phyloP scores from a whole-genome alignment of 306 rosid species.

The Albizia julibrissin region DNA sequence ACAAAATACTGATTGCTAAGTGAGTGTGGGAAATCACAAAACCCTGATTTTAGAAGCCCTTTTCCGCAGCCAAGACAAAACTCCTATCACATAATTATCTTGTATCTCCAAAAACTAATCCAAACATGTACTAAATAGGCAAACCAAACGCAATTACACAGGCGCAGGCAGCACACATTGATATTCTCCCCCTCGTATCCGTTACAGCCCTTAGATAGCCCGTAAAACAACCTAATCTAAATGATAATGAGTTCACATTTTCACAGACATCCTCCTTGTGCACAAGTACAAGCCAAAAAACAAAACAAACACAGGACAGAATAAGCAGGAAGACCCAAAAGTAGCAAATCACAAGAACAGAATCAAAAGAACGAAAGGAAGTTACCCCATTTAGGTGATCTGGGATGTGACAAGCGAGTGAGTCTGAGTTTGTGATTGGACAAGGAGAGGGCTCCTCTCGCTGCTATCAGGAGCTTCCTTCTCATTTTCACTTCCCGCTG shows the following conservation, averaged over 20 bases:
- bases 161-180: neutral
- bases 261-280: neutral
- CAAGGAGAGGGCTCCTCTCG: constrained; percentile 19
- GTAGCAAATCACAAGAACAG: neutral
- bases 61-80: too few relatives aligned
- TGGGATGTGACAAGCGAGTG: neutral
- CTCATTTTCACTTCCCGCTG: constrained; percentile 7
- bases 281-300: neutral
- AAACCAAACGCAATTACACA: neutral
- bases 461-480: neutral
- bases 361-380: neutral
- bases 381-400: constrained; percentile 15
- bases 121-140: too few relatives aligned
- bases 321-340: neutral
- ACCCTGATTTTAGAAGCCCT: too few relatives aligned
- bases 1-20: neutral
- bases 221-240: neutral
- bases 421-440: neutral
- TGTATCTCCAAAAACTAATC: too few relatives aligned
- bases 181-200: neutral
- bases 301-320: neutral
- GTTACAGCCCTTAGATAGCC: neutral
- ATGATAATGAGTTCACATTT: neutral
- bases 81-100: too few relatives aligned
- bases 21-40: too few relatives aligned